Conservation (phyloP, 805 yeast genomes). For the Starmerella potacharoeniae region DNA sequence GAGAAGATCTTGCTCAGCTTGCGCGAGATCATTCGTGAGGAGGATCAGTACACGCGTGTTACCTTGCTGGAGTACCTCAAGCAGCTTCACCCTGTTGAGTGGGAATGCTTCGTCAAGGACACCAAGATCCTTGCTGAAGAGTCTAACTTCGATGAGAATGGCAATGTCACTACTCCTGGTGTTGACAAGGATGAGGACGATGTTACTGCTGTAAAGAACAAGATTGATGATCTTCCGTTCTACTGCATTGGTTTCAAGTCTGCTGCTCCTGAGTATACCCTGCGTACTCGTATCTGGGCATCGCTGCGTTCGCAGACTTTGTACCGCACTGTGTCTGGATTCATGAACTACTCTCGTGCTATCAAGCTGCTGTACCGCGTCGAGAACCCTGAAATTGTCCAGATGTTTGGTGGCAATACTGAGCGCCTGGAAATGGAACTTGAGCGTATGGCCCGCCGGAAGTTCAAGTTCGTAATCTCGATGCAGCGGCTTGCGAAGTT, state of each 20-base stretch:
- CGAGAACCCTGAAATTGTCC: slow-evolving; percentile 89
- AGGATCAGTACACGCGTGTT: slow-evolving; percentile 90
- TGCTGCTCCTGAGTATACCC: slow-evolving; percentile 92
- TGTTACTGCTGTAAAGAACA: slow-evolving; percentile 64
- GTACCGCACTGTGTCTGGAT: slow-evolving; percentile 94
- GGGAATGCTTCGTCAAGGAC: slow-evolving; percentile 96
- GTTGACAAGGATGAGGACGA: slow-evolving; percentile 32
- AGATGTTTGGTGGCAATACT: slow-evolving; percentile 97
- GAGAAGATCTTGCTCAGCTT: slow-evolving; percentile 89
- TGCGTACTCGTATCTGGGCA: slow-evolving; percentile 98
- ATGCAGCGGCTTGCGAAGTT: slow-evolving; percentile 77
- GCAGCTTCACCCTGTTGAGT: slow-evolving; percentile 90
- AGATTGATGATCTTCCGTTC: slow-evolving; percentile 86
- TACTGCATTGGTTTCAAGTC: slow-evolving; percentile 95
- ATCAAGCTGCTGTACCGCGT: slow-evolving; percentile 86
- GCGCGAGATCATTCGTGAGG: slow-evolving; percentile 93
- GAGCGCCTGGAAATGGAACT: slow-evolving; percentile 92
- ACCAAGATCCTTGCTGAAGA: slow-evolving; percentile 92
- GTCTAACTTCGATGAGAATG: slow-evolving; percentile 53
- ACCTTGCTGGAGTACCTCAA: slow-evolving; percentile 88
- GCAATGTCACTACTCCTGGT: slow-evolving; percentile 27
- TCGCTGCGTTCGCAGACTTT: slow-evolving; percentile 92
- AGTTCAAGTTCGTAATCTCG: slow-evolving; percentile 69
- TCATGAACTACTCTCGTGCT: slow-evolving; percentile 96
- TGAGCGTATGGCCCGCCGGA: slow-evolving; percentile 69